Evolutionary conservation across 2,329 filamentous ascomycete species (phyloP).

Genomic region (Pseudocercospora crystallina): DNA sequence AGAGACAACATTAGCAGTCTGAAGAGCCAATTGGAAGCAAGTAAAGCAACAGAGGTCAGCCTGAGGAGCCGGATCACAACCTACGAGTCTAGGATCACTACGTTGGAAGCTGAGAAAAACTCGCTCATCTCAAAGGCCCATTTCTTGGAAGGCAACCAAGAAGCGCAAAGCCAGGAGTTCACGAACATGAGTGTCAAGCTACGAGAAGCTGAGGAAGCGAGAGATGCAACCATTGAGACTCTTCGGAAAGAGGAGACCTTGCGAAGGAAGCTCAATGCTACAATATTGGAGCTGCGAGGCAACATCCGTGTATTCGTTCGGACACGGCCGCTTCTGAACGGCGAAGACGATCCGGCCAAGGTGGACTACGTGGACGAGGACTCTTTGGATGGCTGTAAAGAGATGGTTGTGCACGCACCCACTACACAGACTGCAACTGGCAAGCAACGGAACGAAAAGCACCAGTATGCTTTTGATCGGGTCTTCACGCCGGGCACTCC

Average conservation of each 20-base stretch:
- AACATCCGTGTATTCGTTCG: slow-evolving; percentile 98
- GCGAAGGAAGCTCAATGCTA: slow-evolving; percentile 89
- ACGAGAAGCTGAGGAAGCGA: slow-evolving; percentile 70
- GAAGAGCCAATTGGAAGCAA: slow-evolving; percentile 38
- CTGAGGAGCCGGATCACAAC: slow-evolving; percentile 56
- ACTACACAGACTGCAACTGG: slow-evolving; percentile 82
- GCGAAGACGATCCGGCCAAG: slow-evolving; percentile 65
- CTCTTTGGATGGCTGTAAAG: slow-evolving; percentile 74
- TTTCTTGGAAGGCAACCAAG: slow-evolving; percentile 85
- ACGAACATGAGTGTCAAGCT: slow-evolving; percentile 77
- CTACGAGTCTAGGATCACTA: slow-evolving; percentile 54
- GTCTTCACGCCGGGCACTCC: slow-evolving; percentile 77
- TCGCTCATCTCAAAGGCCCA: slow-evolving; percentile 79
- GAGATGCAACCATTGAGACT: slow-evolving; percentile 72
- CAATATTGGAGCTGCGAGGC: slow-evolving; percentile 95
- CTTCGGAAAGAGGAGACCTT: slow-evolving; percentile 88
- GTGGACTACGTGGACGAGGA: slow-evolving; percentile 72
- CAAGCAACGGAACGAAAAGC: slow-evolving; percentile 72
- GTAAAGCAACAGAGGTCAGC: slow-evolving; percentile 60
- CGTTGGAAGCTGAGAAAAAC: slow-evolving; percentile 72
- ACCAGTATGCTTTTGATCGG: slow-evolving; percentile 87
- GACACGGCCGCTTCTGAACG: slow-evolving; percentile 72
- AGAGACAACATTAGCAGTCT: slow-evolving; percentile 26
- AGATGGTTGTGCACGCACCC: slow-evolving; percentile 79
- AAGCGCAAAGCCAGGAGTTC: slow-evolving; percentile 84